Evolutionary conservation across 1,139 yeast genomes (phyloP).

Genomic region (Nadsonia commutata): DNA sequence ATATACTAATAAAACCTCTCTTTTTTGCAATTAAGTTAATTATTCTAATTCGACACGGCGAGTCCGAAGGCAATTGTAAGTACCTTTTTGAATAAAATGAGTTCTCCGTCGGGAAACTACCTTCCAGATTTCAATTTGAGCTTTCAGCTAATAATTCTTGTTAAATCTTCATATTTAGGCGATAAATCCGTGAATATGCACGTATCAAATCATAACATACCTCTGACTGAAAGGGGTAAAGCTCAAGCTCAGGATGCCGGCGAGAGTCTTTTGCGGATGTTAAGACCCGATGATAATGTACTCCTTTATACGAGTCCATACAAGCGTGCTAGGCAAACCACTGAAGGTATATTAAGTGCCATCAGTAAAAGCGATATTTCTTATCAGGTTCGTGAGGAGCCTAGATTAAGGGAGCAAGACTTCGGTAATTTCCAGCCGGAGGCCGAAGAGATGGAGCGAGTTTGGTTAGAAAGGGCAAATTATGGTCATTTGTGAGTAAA

Average conservation of each 20-base stretch:
- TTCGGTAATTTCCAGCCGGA: slow-evolving; percentile 79
- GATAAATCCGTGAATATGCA: slow-evolving; percentile 66
- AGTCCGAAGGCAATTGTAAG: slow-evolving; percentile 65
- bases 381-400: slow-evolving; percentile 59
- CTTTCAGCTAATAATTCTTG: too few species aligned
- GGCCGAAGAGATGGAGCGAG: slow-evolving; percentile 58
- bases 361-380: slow-evolving; percentile 32
- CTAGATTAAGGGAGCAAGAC: slow-evolving; percentile 85
- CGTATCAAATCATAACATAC: slow-evolving; percentile 66
- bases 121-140: too few species aligned
- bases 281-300: slow-evolving; percentile 36
- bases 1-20: too few species aligned
- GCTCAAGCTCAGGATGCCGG: slow-evolving; percentile 54
- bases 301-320: slow-evolving; percentile 78
- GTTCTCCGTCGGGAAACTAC: too few species aligned
- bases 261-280: slow-evolving; percentile 33
- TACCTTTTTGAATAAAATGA: background rate
- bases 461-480: slow-evolving; percentile 70
- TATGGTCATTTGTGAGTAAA: slow-evolving; percentile 66
- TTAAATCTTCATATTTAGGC: slow-evolving; percentile 12
- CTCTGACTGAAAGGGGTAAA: slow-evolving; percentile 55
- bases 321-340: slow-evolving; percentile 64
- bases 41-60: slow-evolving; percentile 76
- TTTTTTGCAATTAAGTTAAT: too few species aligned
- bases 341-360: slow-evolving; percentile 50